These are phyloP conservation scores for Cladosporium sp. DNA, from an alignment of 2,329 filamentous ascomycete species.

Conservation along the genomic window DNA sequence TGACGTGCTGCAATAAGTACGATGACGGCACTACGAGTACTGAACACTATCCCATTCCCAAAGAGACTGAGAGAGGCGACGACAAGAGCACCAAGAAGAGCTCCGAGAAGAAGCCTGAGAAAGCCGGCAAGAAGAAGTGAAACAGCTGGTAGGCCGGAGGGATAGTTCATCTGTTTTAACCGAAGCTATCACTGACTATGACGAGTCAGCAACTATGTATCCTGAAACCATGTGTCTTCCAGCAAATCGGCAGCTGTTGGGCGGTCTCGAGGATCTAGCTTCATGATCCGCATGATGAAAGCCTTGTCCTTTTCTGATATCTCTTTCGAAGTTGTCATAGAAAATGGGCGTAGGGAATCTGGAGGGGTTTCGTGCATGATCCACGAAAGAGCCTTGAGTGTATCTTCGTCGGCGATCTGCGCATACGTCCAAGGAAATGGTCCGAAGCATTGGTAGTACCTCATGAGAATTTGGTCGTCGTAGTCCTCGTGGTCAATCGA, in stretches of 20 bases:
- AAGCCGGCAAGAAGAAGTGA: background rate
- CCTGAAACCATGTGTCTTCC: slow-evolving; percentile 41
- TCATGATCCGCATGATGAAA: slow-evolving; percentile 48
- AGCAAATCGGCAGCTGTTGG: slow-evolving; percentile 42
- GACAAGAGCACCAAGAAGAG: background rate
- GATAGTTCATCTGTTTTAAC: background rate
- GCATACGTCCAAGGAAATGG: slow-evolving; percentile 29
- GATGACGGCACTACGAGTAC: background rate
- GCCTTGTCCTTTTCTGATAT: slow-evolving; percentile 35
- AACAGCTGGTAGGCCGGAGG: background rate
- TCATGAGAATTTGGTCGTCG: slow-evolving; percentile 25
- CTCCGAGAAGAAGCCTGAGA: background rate
- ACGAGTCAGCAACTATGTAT: background rate
- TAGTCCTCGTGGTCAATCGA: slow-evolving; percentile 28
- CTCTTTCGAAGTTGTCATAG: slow-evolving; percentile 28
- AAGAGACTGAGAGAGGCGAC: background rate
- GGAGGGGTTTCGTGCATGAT: slow-evolving; percentile 17
- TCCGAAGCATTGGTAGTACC: slow-evolving; percentile 31
- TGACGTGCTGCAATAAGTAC: background rate
- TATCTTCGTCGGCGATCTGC: slow-evolving; percentile 28
- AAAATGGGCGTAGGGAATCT: slow-evolving; percentile 26
- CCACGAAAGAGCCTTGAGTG: slow-evolving; percentile 2
- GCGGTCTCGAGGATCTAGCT: slow-evolving; percentile 45
- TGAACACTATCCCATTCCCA: background rate
- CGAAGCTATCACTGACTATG: background rate